Conservation (phyloP, 164 flowering plant species). For the Chimonanthus salicifolius region DNA sequence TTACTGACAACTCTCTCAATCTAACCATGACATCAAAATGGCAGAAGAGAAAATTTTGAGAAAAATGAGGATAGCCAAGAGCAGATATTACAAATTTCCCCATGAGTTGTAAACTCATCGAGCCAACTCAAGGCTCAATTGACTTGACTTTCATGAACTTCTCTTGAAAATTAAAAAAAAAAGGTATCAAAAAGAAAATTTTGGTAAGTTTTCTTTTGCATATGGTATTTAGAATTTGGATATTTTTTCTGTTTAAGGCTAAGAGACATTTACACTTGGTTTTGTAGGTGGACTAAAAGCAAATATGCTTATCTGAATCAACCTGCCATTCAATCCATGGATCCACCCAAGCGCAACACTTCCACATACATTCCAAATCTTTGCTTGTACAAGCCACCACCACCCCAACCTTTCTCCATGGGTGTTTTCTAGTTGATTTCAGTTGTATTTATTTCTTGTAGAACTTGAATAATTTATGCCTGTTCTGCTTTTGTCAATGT, state of each 20-base stretch:
- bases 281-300: constrained; percentile 90
- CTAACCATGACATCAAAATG: too few species aligned
- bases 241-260: neutral
- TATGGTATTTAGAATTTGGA: too few species aligned
- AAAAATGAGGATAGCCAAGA: too few species aligned
- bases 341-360: constrained; percentile 24
- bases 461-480: neutral
- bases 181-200: too few species aligned
- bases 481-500: neutral
- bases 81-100: too few species aligned
- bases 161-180: too few species aligned
- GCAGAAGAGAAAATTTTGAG: too few species aligned
- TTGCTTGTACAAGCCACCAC: constrained; percentile 28
- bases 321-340: constrained; percentile 37
- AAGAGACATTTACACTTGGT: neutral
- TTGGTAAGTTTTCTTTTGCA: too few species aligned
- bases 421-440: constrained; percentile 34
- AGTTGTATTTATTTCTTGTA: neutral
- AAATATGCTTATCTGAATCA: constrained; percentile 69
- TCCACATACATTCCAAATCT: constrained; percentile 37
- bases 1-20: too few species aligned
- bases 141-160: too few species aligned
- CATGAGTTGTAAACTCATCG: too few species aligned
- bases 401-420: constrained; percentile 19
- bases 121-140: too few species aligned